Base-by-base conservation (phyloP, 2,329 filamentous ascomycete species). In the Lasiodiplodia sp. region DNA sequence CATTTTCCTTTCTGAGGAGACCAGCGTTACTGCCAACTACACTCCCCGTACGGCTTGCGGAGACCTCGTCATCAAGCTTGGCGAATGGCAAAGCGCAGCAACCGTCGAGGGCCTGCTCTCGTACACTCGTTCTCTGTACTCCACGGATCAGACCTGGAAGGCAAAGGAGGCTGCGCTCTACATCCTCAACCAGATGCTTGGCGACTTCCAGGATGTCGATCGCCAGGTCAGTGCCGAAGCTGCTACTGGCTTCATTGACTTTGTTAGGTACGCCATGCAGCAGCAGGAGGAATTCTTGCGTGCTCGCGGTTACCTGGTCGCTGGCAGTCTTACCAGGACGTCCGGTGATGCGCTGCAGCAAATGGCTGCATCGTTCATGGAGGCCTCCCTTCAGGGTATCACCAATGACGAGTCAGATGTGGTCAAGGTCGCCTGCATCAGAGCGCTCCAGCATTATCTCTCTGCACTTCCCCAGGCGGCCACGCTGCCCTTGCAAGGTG, bases 1-100 rank as follows among this genome's bases (percentile, higher is more conserved):
- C 69, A 87, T 99, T 2, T 99, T 96, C 80, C 86, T 99, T 57
- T 95, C 94, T 0, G 96, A 99, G 80, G 95, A 98, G 81, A 95
- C 93, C 2, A 95, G 94, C 2, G 92, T 97, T 21, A 97, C 94
- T 14, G 92, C 94, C 38, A 98, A 98, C 79, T 99, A 98, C 81
- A 97, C 96, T 0, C 92, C 96, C 16, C 89, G 96, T 72, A 97
- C 93, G 21, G 96, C 95, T 51, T 96, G 93, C 71, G 94, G 94
- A 60, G 96, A 98, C 78, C 84, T 99, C 60, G 86, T 97, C 34
- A 94, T 97, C 80, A 97, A 97, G 82, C 85, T 97, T 69, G 93
- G 92, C 58, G 94, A 97, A 78, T 97, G 94, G 94, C 87, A 97
- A 66, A 88, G 90, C 72, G 85, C 88, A 66, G 88, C 88, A 65